Evolutionary conservation across 2,329 filamentous ascomycete species (phyloP).

Genomic region (Hymenoscyphus salicellus): DNA sequence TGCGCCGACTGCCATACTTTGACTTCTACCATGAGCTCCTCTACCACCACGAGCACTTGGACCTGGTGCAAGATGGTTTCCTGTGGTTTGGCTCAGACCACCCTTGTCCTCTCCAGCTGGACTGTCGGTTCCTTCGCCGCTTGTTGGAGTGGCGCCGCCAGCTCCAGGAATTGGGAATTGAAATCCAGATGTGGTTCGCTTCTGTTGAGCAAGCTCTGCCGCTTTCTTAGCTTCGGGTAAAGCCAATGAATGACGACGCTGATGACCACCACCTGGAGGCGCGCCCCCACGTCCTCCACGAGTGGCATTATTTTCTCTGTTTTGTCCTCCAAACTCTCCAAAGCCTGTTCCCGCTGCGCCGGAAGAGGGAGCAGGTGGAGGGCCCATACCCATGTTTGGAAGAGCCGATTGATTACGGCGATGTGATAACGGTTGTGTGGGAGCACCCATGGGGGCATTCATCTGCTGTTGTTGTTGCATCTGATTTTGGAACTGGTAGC

Average conservation of each 20-base stretch:
- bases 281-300: constrained; percentile 72
- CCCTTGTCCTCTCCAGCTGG: constrained; percentile 31
- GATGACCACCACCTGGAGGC: constrained; percentile 72
- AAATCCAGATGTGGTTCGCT: constrained; percentile 88
- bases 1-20: constrained; percentile 81
- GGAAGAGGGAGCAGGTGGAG: constrained; percentile 86
- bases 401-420: constrained; percentile 97
- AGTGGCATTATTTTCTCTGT: constrained; percentile 56
- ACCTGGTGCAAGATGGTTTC: constrained; percentile 25
- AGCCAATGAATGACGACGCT: constrained; percentile 90
- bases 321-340: constrained; percentile 71
- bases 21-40: constrained; percentile 69
- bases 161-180: constrained; percentile 83
- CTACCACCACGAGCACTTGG: constrained; percentile 49
- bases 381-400: constrained; percentile 86
- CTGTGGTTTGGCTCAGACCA: constrained; percentile 23
- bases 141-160: constrained; percentile 52
- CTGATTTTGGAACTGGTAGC: constrained; percentile 86
- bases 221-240: constrained; percentile 96
- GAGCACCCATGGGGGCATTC: constrained; percentile 70
- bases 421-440: constrained; percentile 78
- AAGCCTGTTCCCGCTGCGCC: constrained; percentile 75
- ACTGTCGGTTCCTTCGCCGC: constrained; percentile 38
- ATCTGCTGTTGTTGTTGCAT: constrained; percentile 65
- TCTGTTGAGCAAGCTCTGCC: constrained; percentile 93